Evolutionary conservation across 1,284 basidiomycete species (phyloP).

Genomic region (Stereum hirsutum): DNA sequence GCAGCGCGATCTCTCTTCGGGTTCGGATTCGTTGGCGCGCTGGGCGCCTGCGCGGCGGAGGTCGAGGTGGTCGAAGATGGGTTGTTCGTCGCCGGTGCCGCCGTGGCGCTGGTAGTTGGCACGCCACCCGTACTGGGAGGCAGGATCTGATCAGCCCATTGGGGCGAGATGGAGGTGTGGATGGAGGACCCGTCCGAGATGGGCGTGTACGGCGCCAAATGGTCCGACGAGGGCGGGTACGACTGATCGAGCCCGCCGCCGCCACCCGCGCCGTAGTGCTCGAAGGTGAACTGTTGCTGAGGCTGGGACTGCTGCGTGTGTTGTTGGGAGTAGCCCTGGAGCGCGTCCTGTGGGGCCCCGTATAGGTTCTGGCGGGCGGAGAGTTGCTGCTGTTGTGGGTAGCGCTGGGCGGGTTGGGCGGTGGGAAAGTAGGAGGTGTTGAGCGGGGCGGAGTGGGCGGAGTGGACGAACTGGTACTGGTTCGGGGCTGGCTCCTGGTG

Average conservation of each 20-base stretch:
- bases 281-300: not conserved
- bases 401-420: not conserved
- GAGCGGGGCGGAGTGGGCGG: not conserved
- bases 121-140: not conserved
- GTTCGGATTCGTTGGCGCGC: not conserved
- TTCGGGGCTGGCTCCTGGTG: slow-evolving; percentile 10
- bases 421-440: not conserved
- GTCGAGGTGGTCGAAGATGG: too few relatives aligned
- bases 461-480: slow-evolving; percentile 13
- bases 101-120: too few relatives aligned
- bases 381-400: not conserved
- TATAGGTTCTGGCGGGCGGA: not conserved
- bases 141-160: not conserved
- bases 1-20: not conserved
- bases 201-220: slow-evolving; percentile 5
- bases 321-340: not conserved
- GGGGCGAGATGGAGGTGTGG: slow-evolving; percentile 4
- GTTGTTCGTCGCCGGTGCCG: too few relatives aligned
- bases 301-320: not conserved
- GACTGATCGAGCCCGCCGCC: not conserved
- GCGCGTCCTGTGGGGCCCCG: not conserved
- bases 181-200: slow-evolving; percentile 2
- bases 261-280: not conserved
- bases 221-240: slow-evolving; percentile 1
- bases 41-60: not conserved